These are phyloP conservation scores for Ballota nigra DNA, from an alignment of 257 asterid genomes.

Conservation along the genomic window DNA sequence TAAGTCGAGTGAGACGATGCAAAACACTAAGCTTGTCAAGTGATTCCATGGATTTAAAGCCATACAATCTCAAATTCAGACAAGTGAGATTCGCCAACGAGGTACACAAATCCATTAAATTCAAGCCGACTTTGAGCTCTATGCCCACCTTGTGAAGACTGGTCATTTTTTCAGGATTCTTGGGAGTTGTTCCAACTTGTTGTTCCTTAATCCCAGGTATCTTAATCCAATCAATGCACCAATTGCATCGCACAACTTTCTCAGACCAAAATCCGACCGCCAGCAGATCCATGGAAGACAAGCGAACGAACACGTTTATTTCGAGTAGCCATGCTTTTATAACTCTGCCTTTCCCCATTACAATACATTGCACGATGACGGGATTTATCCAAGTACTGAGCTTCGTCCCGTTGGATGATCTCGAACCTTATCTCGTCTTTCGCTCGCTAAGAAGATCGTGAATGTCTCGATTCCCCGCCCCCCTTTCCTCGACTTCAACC, in stretches of 20 bases:
- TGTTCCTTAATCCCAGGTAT: constrained; percentile 19
- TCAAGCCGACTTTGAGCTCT: too few species aligned
- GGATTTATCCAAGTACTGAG: background rate
- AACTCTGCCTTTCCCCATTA: background rate
- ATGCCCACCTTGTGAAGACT: too few species aligned
- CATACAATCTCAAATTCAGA: too few species aligned
- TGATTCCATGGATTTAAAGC: too few species aligned
- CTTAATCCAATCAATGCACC: constrained; percentile 13
- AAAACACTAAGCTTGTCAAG: too few species aligned
- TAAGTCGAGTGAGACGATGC: too few species aligned
- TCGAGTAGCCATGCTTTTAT: background rate
- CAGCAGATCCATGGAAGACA: too few species aligned
- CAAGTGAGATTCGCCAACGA: too few species aligned
- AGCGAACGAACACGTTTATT: constrained; percentile 15
- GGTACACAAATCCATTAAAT: too few species aligned
- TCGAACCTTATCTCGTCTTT: constrained; percentile 25
- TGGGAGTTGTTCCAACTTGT: background rate
- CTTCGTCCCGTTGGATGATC: background rate
- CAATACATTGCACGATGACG: constrained; percentile 13
- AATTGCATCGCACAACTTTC: background rate
- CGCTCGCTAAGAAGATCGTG: constrained; percentile 18
- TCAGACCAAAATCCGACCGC: background rate
- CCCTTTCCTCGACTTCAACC: constrained; percentile 3
- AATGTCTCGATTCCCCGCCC: background rate
- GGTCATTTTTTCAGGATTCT: too few species aligned